Base-by-base conservation (phyloP, 2,329 filamentous ascomycete genomes). In the Xylaria sp. region DNA sequence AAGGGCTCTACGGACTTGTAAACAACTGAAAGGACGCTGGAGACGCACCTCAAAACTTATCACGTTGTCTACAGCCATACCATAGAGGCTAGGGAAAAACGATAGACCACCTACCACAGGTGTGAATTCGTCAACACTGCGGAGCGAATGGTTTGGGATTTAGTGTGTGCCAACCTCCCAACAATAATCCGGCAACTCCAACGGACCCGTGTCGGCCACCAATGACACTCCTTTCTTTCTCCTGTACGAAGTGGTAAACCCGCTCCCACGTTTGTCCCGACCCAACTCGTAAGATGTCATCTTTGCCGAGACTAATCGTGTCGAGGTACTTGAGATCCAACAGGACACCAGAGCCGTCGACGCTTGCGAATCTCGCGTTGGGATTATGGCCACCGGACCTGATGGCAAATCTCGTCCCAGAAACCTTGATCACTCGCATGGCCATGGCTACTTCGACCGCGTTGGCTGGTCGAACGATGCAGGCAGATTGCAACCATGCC, bases 181-280 rank as follows among this genome's bases (percentile, higher is more conserved):
- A 65, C 11, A 70, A 49, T 26, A 66, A 74, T 0, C 73, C 74
- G 9, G 56, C 54, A 4, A 75, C 51, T 2, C 71, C 71, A 46
- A 76, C 71, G 26, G 64, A 53, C 0, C 17, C 10, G 2, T 75
- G 62, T 1, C 74, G 70, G 2, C 63, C 73, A n/a, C 74, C 73
- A 7, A 69, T 68, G 1, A 59, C 48, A 0, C 65, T 66, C 1
- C 53, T 65, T 5, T 59, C 65, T 1, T 54, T 38, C n/a, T 72
- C 58, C n/a, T 74, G 66, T 0, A 74, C 56, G 36, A 64, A 73
- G 1, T 46, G 11, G 31, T 73, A 75, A 2, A 74, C 53, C 2
- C 66, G 36, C 1, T 54, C 67, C 71, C 72, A 76, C 0, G 26
- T 68, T 20, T 38, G 31, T 0, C 73, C 71, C 1, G 65, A 33